phyloP scores from a whole-genome alignment of 768 basidiomycete genomes.

The Naganishia randhawae region DNA sequence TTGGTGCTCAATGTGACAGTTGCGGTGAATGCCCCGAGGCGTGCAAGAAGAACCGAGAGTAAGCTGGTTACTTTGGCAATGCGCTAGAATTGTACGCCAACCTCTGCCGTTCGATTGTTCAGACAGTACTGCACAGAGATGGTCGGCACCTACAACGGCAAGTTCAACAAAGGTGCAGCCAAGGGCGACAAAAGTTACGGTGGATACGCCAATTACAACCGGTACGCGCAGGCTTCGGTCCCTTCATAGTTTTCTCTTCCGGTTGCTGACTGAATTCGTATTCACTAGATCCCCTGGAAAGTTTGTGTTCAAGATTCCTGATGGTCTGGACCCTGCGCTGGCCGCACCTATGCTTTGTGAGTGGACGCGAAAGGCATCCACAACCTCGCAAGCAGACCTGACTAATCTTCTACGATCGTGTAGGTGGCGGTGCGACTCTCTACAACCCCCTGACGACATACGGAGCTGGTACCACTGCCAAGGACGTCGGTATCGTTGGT shows the following conservation, averaged over 20 bases:
- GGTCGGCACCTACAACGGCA: conserved; percentile 39
- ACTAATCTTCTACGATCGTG: background rate
- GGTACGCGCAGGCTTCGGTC: background rate
- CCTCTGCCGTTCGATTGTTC: background rate
- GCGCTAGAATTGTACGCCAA: background rate
- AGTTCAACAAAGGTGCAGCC: conserved; percentile 35
- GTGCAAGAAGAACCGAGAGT: conserved; percentile 53
- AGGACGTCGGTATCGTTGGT: conserved; percentile 47
- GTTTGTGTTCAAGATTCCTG: conserved; percentile 66
- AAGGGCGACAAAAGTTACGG: conserved; percentile 41
- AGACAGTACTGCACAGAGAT: conserved; percentile 21
- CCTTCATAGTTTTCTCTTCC: background rate
- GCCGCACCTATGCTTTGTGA: conserved; percentile 47
- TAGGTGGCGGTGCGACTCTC: conserved; percentile 42
- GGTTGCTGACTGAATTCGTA: background rate
- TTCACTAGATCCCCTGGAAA: conserved; percentile 34
- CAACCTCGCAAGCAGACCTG: background rate
- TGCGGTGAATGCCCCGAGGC: conserved; percentile 55
- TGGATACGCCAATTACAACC: conserved; percentile 33
- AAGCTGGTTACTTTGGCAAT: background rate
- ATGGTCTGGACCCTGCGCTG: conserved; percentile 55
- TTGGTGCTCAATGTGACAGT: conserved; percentile 57
- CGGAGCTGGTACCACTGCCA: conserved; percentile 44
- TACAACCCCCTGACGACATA: conserved; percentile 41
- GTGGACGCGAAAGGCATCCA: background rate